Evolutionary conservation across 306 rosid species (phyloP), one percentile per base, ranked within the genome.

Genomic region (Carpinus viminea): DNA sequence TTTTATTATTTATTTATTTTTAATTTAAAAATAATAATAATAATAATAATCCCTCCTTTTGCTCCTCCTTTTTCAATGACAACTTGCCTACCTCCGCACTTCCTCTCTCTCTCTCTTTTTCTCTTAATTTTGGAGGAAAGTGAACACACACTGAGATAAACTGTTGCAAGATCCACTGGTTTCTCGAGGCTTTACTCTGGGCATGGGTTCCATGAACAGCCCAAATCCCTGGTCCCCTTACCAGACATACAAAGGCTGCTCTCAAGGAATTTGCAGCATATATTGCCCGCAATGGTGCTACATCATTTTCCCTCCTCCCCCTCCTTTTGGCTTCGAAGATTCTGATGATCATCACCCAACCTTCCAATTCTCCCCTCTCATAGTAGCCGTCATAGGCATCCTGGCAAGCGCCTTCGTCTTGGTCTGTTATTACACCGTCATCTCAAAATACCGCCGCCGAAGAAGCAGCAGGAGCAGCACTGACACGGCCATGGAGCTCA

Each of bases 241-340:
- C 50, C 72, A 81, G 5, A 21, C 80, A 4, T 83, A 80, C 76
- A 85, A 53, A 38, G 97, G 90, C 34, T 93, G 98, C 47, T 88
- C 97, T 18, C 83, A 76, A 70, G 92, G 86, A 31, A 56, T 91
- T 52, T 93, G 98, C 87, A 91, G 93, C 87, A 36, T 90, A 60
- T 93, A 87, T 59, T 91, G 98, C 73, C 97, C 95, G 2, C 91
- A 93, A 10, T 91, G 95, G 95, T 93, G 98, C 59, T 88, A 85
- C 82, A 82, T 86, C 68, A 24, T 91, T 36, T 82, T 84, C 79
- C 83, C 94, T 43, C 98, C 98, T 36, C 98, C 98, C 0, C 92
- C 93, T n/a, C 90, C 91, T 61, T 46, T 78, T 36, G 55, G 72
- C 34, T 62, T 78, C 1, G 76, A 53, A 3, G 74, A 20, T 17